Conservation (phyloP, 164 flowering plant genomes). For the Umbilicus rupestris region DNA sequence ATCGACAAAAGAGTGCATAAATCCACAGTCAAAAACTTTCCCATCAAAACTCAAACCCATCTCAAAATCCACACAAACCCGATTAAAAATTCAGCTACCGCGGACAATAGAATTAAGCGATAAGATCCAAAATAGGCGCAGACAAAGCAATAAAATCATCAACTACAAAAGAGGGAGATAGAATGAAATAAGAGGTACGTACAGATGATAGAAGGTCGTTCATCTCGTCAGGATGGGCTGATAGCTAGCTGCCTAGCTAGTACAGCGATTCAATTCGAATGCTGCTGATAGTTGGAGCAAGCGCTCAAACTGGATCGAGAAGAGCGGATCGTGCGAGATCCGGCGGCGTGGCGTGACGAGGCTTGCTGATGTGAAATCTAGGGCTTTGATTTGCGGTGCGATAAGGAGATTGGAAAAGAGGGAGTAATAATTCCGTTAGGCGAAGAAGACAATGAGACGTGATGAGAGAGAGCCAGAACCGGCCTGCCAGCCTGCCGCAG, state of each 20-base stretch:
- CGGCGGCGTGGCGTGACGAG: not conserved
- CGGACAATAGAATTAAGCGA: too few species aligned
- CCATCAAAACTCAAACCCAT: too few species aligned
- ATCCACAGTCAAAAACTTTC: too few species aligned
- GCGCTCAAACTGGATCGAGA: not conserved
- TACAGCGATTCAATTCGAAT: not conserved
- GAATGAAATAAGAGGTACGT: not conserved
- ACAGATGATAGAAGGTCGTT: slow-evolving; percentile 1
- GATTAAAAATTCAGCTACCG: too few species aligned
- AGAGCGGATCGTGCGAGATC: not conserved
- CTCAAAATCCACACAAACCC: too few species aligned
- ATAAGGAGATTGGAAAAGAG: not conserved
- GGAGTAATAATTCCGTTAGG: not conserved
- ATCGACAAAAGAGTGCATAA: too few species aligned
- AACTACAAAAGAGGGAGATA: not conserved
- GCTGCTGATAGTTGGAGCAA: not conserved
- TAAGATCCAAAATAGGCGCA: not conserved
- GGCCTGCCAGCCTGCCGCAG: too few species aligned
- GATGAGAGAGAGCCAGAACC: too few species aligned
- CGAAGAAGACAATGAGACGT: too few species aligned
- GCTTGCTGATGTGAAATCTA: too few species aligned
- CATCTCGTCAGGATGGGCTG: not conserved
- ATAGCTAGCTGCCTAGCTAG: not conserved
- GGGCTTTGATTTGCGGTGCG: not conserved
- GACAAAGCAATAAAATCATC: not conserved